Conservation (phyloP, 2,329 filamentous ascomycete species). For the Parascedosporium putredinis region DNA sequence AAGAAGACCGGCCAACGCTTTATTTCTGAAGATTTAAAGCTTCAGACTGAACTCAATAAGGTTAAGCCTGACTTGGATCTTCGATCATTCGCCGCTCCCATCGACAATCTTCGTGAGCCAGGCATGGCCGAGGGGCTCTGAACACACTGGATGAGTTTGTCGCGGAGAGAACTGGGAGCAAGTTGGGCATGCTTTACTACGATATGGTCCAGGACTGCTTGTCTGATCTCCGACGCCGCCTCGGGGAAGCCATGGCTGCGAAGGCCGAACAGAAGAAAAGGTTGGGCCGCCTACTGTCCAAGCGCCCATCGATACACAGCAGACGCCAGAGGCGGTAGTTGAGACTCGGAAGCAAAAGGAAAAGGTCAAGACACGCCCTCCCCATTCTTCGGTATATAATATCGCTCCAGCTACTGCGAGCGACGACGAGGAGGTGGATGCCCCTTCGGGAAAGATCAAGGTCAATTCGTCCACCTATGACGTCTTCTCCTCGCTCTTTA, state of each 20-base stretch:
- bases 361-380: slow-evolving; percentile 34
- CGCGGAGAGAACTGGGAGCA: slow-evolving; percentile 24
- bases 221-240: slow-evolving; percentile 19
- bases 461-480: slow-evolving; percentile 27
- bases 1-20: slow-evolving; percentile 30
- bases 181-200: slow-evolving; percentile 32
- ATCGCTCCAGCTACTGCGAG: slow-evolving; percentile 11
- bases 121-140: slow-evolving; percentile 26
- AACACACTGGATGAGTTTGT: slow-evolving; percentile 26
- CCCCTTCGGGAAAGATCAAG: slow-evolving; percentile 16
- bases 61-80: slow-evolving; percentile 29
- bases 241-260: slow-evolving; percentile 16
- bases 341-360: slow-evolving; percentile 21
- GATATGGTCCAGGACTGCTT: slow-evolving; percentile 30
- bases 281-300: too few species aligned
- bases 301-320: too few species aligned
- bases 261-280: slow-evolving; percentile 16
- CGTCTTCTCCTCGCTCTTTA: slow-evolving; percentile 27
- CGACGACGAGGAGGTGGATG: background rate
- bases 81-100: slow-evolving; percentile 26
- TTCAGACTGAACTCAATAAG: slow-evolving; percentile 27
- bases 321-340: slow-evolving; percentile 14
- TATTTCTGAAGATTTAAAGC: slow-evolving; percentile 18
- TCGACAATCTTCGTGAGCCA: slow-evolving; percentile 30
- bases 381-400: slow-evolving; percentile 23